These are phyloP conservation scores for Lichina pygmaea DNA, from an alignment of 495 filamentous ascomycete genomes.

Conservation along the genomic window DNA sequence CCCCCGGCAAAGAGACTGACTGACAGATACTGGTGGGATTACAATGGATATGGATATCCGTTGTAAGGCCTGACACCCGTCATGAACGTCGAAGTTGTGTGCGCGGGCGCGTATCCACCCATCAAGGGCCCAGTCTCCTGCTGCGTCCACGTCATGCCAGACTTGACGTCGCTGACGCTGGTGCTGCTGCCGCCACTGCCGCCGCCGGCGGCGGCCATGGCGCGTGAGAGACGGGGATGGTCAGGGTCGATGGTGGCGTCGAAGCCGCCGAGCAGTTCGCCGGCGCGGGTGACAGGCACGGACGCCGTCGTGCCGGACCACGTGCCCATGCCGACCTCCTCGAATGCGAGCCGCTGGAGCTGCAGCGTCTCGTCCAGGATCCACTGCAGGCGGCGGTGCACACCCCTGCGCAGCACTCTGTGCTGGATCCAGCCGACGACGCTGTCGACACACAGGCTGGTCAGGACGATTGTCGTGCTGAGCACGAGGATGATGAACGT, in stretches of 20 bases:
- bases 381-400: slow-evolving; percentile 8
- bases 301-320: slow-evolving; percentile 1
- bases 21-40: too few species aligned
- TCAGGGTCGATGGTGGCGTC: background rate
- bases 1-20: too few species aligned
- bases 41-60: too few species aligned
- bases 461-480: background rate
- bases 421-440: slow-evolving; percentile 3
- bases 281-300: background rate
- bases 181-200: background rate
- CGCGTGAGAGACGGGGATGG: background rate
- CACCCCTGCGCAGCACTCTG: background rate
- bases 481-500: background rate
- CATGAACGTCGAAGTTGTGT: too few species aligned
- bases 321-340: slow-evolving; percentile 8
- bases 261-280: background rate
- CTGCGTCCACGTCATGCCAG: too few species aligned
- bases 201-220: too few species aligned
- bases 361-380: slow-evolving; percentile 8
- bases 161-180: too few species aligned
- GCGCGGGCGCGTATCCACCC: too few species aligned
- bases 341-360: slow-evolving; percentile 9
- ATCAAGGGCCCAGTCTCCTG: too few species aligned
- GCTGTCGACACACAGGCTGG: slow-evolving; percentile 3
- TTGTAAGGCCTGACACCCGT: too few species aligned